Percentiles rank a stretch among this genome's conserved stretches.
Conservation (phyloP, 1,284 basidiomycete species). For the Lignosus rhinocerotis region DNA sequence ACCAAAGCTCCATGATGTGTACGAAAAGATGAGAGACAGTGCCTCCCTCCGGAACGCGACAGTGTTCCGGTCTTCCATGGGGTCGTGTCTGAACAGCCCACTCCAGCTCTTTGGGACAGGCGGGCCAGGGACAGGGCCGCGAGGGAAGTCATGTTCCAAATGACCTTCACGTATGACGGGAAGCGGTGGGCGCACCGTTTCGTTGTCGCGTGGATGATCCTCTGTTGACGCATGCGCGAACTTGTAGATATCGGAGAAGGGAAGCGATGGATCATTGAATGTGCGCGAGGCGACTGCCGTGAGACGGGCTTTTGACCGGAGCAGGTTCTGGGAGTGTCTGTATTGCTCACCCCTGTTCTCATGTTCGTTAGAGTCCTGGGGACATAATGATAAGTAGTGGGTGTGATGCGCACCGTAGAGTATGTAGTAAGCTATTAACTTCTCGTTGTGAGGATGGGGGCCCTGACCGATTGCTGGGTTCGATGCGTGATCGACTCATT, state of each 20-base stretch:
- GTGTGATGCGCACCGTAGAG: conserved; percentile 21
- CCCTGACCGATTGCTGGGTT: background rate
- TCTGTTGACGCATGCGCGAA: background rate
- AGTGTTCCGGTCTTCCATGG: conserved; percentile 27
- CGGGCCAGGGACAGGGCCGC: conserved; percentile 31
- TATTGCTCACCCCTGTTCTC: conserved; percentile 63
- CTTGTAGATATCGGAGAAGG: conserved; percentile 34
- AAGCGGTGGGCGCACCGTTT: conserved; percentile 12
- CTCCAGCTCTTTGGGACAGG: conserved; percentile 30
- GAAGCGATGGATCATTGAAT: conserved; percentile 31
- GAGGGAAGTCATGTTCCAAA: conserved; percentile 29
- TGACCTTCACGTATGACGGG: conserved; percentile 26
- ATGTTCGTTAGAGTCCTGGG: background rate
- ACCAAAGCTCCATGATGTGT: conserved; percentile 27
- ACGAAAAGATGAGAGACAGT: conserved; percentile 50
- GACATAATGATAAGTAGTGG: too few relatives aligned
- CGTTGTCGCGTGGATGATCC: background rate
- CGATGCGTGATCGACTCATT: conserved; percentile 3
- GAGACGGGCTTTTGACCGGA: conserved; percentile 40
- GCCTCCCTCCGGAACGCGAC: conserved; percentile 52
- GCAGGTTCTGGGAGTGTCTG: conserved; percentile 58
- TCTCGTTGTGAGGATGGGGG: conserved; percentile 9
- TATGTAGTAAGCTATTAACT: conserved; percentile 28
- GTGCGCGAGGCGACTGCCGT: conserved; percentile 24
- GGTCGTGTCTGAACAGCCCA: conserved; percentile 17